Conservation (phyloP, 441 rosid species). For the Jatropha multifida region DNA sequence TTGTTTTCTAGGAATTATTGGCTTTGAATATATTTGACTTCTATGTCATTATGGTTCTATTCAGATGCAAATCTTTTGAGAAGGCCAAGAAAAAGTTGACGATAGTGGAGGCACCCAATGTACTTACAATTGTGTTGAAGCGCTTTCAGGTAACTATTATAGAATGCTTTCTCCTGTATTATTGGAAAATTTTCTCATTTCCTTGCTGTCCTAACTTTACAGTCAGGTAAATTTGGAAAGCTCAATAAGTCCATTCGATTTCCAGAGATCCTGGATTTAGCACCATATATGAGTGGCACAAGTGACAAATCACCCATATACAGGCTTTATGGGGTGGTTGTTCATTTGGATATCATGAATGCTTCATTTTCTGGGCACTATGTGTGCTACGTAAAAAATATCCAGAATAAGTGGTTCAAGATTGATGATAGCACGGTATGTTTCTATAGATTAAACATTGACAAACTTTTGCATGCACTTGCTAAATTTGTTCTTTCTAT, state of each 20-base stretch:
- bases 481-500: background rate
- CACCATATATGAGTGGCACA: slow-evolving; percentile 87
- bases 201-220: slow-evolving; percentile 31
- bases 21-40: slow-evolving; percentile 14
- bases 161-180: slow-evolving; percentile 10
- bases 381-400: slow-evolving; percentile 76
- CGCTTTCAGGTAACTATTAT: slow-evolving; percentile 75
- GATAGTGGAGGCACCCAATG: slow-evolving; percentile 85
- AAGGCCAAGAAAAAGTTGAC: slow-evolving; percentile 91
- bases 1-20: background rate
- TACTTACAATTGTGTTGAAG: slow-evolving; percentile 91
- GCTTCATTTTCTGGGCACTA: slow-evolving; percentile 95
- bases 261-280: slow-evolving; percentile 85
- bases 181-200: slow-evolving; percentile 29
- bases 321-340: slow-evolving; percentile 91
- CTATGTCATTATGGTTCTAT: slow-evolving; percentile 1
- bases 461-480: background rate
- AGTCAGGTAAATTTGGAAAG: slow-evolving; percentile 96
- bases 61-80: slow-evolving; percentile 88
- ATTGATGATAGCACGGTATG: slow-evolving; percentile 86
- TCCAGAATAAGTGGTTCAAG: slow-evolving; percentile 90
- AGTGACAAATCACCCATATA: slow-evolving; percentile 79
- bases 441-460: slow-evolving; percentile 2
- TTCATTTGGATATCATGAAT: slow-evolving; percentile 92
- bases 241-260: slow-evolving; percentile 76